A percentile compares a stretch with the other conserved stretches of the same genome.
Evolutionary conservation across 805 yeast species (phyloP).

Genomic region (Ogataea sp.): DNA sequence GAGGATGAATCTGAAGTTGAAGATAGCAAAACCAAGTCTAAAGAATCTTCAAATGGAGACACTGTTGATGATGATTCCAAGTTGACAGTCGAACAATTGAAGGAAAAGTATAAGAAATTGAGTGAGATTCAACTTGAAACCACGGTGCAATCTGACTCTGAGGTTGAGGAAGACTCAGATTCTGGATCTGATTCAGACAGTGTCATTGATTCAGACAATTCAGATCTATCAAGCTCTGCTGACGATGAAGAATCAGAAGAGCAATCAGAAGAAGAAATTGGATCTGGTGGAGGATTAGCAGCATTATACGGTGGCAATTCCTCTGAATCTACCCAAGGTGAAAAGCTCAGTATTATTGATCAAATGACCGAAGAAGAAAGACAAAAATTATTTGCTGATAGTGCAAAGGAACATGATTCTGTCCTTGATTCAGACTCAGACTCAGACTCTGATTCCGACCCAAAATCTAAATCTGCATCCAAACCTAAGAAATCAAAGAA

Average conservation of each 20-base stretch:
- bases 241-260: slow-evolving; percentile 8
- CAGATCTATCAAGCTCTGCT: slow-evolving; percentile 4
- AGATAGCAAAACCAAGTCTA: slow-evolving; percentile 2
- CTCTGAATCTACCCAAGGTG: slow-evolving; percentile 1
- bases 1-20: slow-evolving; percentile 6
- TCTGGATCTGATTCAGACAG: neutral
- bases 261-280: slow-evolving; percentile 3
- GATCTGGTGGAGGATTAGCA: slow-evolving; percentile 15
- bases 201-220: neutral
- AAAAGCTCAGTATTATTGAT: slow-evolving; percentile 14
- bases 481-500: no score
- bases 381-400: slow-evolving; percentile 6
- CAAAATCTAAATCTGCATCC: no score
- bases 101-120: slow-evolving; percentile 45
- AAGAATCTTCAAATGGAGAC: slow-evolving; percentile 6
- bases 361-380: slow-evolving; percentile 20
- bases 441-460: slow-evolving; percentile 15
- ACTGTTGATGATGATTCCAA: slow-evolving; percentile 34
- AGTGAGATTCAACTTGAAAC: slow-evolving; percentile 12
- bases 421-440: slow-evolving; percentile 10
- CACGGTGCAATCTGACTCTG: neutral
- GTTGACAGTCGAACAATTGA: slow-evolving; percentile 47
- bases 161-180: neutral
- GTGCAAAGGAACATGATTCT: slow-evolving; percentile 11
- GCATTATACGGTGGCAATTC: slow-evolving; percentile 23